Percentiles rank a stretch among this genome's conserved stretches.
phyloP scores from a whole-genome alignment of 768 basidiomycete genomes.

The Lyophyllum atratum region DNA sequence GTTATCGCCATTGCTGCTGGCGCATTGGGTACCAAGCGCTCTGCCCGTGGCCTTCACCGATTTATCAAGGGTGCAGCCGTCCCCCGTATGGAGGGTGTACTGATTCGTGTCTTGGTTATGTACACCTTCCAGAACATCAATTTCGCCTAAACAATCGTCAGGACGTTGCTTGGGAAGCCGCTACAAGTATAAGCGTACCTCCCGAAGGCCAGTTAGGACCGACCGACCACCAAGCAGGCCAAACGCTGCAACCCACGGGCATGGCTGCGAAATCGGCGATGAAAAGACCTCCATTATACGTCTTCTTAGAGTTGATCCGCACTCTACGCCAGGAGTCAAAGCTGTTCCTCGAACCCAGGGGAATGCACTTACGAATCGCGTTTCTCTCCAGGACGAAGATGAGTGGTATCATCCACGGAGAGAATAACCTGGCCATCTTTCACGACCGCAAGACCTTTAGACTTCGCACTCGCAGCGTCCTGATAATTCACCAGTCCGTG shows the following conservation, averaged over 20 bases:
- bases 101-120: constrained; percentile 59
- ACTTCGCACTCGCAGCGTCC: constrained; percentile 43
- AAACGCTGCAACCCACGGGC: constrained; percentile 69
- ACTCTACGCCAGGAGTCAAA: constrained; percentile 43
- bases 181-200: constrained; percentile 31
- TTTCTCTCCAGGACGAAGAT: constrained; percentile 47
- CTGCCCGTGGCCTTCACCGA: constrained; percentile 24
- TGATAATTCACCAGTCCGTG: constrained; percentile 70
- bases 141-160: constrained; percentile 43
- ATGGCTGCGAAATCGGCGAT: constrained; percentile 68
- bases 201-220: constrained; percentile 55
- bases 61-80: constrained; percentile 36
- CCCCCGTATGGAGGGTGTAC: constrained; percentile 62
- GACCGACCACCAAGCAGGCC: constrained; percentile 58
- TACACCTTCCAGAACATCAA: constrained; percentile 78
- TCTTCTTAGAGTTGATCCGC: constrained; percentile 64
- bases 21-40: constrained; percentile 35
- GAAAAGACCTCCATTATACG: constrained; percentile 69
- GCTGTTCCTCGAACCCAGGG: constrained; percentile 7
- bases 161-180: neutral
- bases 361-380: constrained; percentile 50
- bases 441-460: constrained; percentile 60
- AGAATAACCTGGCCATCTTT: constrained; percentile 55
- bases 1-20: constrained; percentile 38
- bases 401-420: constrained; percentile 59